Evolutionary conservation across 495 filamentous ascomycete species (phyloP), one percentile per base, ranked within the genome.

Genomic region (Friedmanniomyces endolithicus): DNA sequence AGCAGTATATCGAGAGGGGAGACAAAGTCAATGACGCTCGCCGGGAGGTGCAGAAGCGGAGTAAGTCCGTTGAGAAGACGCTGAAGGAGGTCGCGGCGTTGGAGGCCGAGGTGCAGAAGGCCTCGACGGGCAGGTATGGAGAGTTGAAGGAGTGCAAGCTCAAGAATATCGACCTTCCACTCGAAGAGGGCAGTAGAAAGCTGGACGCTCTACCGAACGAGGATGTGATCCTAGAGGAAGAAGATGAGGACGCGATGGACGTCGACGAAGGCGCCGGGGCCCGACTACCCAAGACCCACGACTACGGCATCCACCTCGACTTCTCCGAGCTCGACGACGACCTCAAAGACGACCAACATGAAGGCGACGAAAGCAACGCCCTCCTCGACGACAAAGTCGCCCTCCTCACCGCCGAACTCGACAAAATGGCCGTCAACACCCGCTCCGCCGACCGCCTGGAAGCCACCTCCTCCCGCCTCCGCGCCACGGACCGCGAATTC

Each of bases 381-480:
- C 43, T 39, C 34, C 74, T 99, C 25, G 77, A 84, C 52, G 86
- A 90, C 40, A 83, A 83, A 65, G 86, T 97, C 59, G 73, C 77
- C 35, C 70, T 74, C 29, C 75, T 97, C 9, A 83, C 82, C 35
- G 70, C 72, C 49, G 87, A 94, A 62, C 79, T 99, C 31, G 88
- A 94, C 58, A 89, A 90, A 65, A 86, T 96, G 71, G 84, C 90
- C 54, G 90, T 90, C 24, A 97, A 99, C 67, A 89, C 95, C 78
- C 86, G 90, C 61, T 90, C 90, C 25, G 85, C 89, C 67, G 89
- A 96, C 59, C 85, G 90, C n/a, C 75, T 99, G 3, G 85, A 90
- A 63, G 84, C 76, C 6, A 88, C 94, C 17, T 83, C 90, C 65
- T 78, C 80, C 54, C 84, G 89, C 45, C 86, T 96, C 40, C 82